A percentile compares a stretch with the other conserved stretches of the same genome.
Conservation (phyloP, 2,329 filamentous ascomycete species). For the Lecanicillium sp. region DNA sequence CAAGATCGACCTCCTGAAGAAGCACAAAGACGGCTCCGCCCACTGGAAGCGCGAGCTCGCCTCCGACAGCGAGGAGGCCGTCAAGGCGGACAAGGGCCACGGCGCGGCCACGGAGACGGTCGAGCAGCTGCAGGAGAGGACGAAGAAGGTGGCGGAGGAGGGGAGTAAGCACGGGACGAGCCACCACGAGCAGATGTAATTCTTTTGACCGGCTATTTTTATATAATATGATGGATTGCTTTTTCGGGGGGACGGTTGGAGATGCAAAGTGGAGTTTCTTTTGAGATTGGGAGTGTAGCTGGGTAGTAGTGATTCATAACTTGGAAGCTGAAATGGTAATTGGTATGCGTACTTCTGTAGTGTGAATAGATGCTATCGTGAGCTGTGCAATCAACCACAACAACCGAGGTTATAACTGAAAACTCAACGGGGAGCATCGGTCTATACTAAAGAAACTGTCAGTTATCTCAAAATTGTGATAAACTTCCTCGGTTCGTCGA, state of each 20-base stretch:
- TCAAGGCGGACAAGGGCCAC: slow-evolving; percentile 55
- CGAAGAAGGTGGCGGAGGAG: slow-evolving; percentile 44
- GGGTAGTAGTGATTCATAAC: no score
- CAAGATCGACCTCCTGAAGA: slow-evolving; percentile 55
- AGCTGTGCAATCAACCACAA: no score
- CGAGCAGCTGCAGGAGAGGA: slow-evolving; percentile 51
- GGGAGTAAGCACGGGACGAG: not conserved
- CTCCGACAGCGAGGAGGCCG: slow-evolving; percentile 70
- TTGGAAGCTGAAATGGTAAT: no score
- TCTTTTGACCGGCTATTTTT: no score
- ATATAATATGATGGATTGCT: not conserved
- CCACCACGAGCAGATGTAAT: slow-evolving; percentile 1
- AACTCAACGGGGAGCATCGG: no score
- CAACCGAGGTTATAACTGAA: no score
- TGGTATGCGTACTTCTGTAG: no score
- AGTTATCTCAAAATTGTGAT: no score
- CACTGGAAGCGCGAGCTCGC: slow-evolving; percentile 76
- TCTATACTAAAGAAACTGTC: no score
- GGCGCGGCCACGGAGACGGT: slow-evolving; percentile 29
- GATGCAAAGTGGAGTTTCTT: not conserved
- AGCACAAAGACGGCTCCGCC: slow-evolving; percentile 63
- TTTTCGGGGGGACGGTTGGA: not conserved
- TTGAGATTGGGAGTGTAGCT: no score
- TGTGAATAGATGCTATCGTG: no score
- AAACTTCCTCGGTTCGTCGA: no score